Conservation (phyloP, 768 basidiomycete genomes). For the Obba rivulosa region DNA sequence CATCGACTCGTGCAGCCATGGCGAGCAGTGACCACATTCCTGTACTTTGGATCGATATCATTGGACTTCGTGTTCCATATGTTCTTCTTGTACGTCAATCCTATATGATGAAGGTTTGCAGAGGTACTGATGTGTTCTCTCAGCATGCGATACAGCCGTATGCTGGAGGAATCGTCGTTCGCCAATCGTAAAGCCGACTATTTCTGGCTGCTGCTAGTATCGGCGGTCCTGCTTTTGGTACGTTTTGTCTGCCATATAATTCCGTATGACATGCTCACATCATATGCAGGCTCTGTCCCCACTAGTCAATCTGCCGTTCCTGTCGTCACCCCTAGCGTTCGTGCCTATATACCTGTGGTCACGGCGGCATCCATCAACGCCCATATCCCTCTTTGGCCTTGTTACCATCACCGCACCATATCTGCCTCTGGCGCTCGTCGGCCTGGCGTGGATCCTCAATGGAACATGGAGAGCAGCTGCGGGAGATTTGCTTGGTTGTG, state of each 20-base stretch:
- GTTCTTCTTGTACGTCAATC: constrained; percentile 88
- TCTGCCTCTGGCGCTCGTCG: constrained; percentile 87
- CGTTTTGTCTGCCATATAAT: constrained; percentile 20
- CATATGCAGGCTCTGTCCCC: constrained; percentile 66
- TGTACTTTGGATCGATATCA: constrained; percentile 92
- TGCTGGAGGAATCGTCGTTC: constrained; percentile 96
- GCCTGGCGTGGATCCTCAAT: constrained; percentile 76
- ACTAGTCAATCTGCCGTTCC: constrained; percentile 86
- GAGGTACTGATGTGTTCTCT: neutral
- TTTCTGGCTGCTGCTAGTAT: constrained; percentile 87
- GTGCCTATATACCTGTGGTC: constrained; percentile 98
- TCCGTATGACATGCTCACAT: constrained; percentile 3
- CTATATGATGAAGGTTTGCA: neutral
- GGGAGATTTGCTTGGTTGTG: constrained; percentile 78
- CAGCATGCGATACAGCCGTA: constrained; percentile 95
- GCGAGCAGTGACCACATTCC: constrained; percentile 87
- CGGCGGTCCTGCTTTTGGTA: constrained; percentile 82
- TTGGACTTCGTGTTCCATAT: constrained; percentile 95
- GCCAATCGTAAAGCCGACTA: constrained; percentile 90
- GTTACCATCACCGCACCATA: constrained; percentile 95
- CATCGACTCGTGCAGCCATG: constrained; percentile 52
- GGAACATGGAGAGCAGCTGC: constrained; percentile 83
- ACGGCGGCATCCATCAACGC: constrained; percentile 85
- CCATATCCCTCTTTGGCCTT: constrained; percentile 94
- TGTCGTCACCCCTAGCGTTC: constrained; percentile 89